phyloP scores from a whole-genome alignment of 495 filamentous ascomycete genomes.

The Neurospora sp. region DNA sequence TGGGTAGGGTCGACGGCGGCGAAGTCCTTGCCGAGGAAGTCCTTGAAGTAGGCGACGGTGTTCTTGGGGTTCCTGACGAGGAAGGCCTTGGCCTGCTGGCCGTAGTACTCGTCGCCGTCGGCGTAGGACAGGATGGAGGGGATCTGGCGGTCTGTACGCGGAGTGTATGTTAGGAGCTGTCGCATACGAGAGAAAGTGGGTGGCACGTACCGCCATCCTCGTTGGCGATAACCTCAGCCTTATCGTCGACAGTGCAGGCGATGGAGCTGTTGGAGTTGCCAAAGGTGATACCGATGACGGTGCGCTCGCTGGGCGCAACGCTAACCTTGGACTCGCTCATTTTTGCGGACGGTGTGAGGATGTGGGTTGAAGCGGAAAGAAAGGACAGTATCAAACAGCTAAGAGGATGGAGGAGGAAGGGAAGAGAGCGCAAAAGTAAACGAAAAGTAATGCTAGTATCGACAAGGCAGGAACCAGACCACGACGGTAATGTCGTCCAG shows the following conservation, averaged over 20 bases:
- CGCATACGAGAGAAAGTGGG: not conserved
- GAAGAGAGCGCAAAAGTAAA: not conserved
- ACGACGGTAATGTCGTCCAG: not conserved
- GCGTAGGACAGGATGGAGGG: conserved; percentile 90
- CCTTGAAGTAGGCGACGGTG: conserved; percentile 90
- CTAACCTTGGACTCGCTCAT: conserved; percentile 33
- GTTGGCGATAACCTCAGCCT: conserved; percentile 95
- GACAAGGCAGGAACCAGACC: not conserved
- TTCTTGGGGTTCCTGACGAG: conserved; percentile 84
- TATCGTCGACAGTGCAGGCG: conserved; percentile 82
- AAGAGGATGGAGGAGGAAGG: not conserved
- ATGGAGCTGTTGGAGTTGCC: conserved; percentile 98
- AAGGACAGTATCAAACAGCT: not conserved
- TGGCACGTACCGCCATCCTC: conserved; percentile 79
- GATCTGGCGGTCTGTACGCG: conserved; percentile 76
- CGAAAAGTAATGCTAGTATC: not conserved
- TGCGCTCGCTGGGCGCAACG: conserved; percentile 47
- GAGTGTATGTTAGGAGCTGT: not conserved
- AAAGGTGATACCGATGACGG: conserved; percentile 92
- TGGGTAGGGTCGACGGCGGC: conserved; percentile 93
- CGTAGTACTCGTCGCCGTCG: conserved; percentile 91
- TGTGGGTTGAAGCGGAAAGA: not conserved
- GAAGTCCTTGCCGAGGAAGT: conserved; percentile 91
- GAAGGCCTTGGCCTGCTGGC: conserved; percentile 87
- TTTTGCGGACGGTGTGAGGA: not conserved